Base-by-base conservation (phyloP, 1,284 basidiomycete species). In the Neonothopanus nambi region DNA sequence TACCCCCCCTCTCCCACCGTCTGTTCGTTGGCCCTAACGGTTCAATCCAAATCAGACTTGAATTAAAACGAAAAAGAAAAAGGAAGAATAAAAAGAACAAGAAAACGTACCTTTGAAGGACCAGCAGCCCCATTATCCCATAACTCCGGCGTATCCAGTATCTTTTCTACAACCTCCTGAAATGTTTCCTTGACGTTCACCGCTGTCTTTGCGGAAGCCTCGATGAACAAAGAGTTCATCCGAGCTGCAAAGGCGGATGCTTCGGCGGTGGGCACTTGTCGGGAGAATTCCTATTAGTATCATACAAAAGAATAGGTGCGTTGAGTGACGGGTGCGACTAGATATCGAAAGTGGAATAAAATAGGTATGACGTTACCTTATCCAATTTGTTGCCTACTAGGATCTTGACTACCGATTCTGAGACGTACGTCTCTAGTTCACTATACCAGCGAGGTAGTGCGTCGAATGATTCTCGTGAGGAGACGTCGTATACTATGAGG, bases 331-430 rank as follows among this genome's bases (percentile, higher is more conserved):
- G n/a, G n/a, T n/a, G n/a, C n/a, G 9, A 35, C 26, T 24, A 44
- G 5, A 47, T 21, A 40, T 24, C 35, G 13, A 65, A 72, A n/a
- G n/a, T n/a, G n/a, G n/a, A n/a, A n/a, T n/a, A n/a, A n/a, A n/a
- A n/a, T n/a, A n/a, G n/a, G n/a, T n/a, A n/a, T n/a, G n/a, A n/a
- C n/a, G n/a, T 52, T 50, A 88, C 91, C 81, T 95, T 95, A 76
- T 98, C 96, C 4, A 96, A 79, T 72, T 98, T 99, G 74, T 99
- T 99, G 7, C 89, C 89, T 2, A 98, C 94, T 24, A 99, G 81
- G 63, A 98, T 93, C 80, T 95, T 93, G 47, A 95, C 91, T n/a
- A 97, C 92, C 7, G 88, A 86, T 20, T 79, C 77, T 1, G 86
- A 85, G 46, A 95, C 92, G 66, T 98, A 98, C 21, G 92, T 96